Percentiles rank a stretch among this genome's conserved stretches.
These are phyloP conservation scores for Puccinia coronata DNA, from an alignment of 1,284 basidiomycete species.

Conservation along the genomic window DNA sequence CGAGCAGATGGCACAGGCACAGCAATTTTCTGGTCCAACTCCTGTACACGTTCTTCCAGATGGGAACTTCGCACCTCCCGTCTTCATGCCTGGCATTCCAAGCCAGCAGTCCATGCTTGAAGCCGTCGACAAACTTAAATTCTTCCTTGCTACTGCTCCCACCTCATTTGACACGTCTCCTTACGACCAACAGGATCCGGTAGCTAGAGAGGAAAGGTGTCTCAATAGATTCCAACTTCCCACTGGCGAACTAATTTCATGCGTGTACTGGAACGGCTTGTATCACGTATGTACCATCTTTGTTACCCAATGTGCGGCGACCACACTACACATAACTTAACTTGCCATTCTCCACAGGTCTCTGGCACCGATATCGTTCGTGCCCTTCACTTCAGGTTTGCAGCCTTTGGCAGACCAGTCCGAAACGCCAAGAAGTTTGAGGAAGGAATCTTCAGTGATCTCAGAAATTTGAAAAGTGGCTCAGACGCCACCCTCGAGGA, in stretches of 20 bases:
- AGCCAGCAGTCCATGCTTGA: constrained; percentile 50
- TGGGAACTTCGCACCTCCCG: constrained; percentile 44
- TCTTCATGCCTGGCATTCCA: constrained; percentile 49
- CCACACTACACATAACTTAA: neutral
- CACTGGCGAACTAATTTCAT: constrained; percentile 80
- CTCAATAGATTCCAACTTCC: constrained; percentile 80
- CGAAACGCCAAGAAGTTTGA: constrained; percentile 86
- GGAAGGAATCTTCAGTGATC: constrained; percentile 86
- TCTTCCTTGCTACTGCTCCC: constrained; percentile 77
- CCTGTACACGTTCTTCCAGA: constrained; percentile 49
- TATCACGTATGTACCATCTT: constrained; percentile 65
- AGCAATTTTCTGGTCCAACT: constrained; percentile 48
- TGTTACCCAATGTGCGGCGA: neutral
- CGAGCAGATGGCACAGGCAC: constrained; percentile 43
- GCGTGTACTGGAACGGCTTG: constrained; percentile 81
- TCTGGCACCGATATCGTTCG: constrained; percentile 64
- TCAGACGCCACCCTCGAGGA: constrained; percentile 85
- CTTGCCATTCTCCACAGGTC: neutral
- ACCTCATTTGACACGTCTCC: constrained; percentile 57
- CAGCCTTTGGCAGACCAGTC: constrained; percentile 75
- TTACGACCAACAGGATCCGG: constrained; percentile 52
- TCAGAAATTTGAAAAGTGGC: constrained; percentile 86
- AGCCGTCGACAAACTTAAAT: constrained; percentile 71
- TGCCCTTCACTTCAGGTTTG: constrained; percentile 82
- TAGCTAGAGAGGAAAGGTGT: constrained; percentile 54